phyloP scores from a whole-genome alignment of 208 protist genomes.

The Blechomonas ayalai region DNA sequence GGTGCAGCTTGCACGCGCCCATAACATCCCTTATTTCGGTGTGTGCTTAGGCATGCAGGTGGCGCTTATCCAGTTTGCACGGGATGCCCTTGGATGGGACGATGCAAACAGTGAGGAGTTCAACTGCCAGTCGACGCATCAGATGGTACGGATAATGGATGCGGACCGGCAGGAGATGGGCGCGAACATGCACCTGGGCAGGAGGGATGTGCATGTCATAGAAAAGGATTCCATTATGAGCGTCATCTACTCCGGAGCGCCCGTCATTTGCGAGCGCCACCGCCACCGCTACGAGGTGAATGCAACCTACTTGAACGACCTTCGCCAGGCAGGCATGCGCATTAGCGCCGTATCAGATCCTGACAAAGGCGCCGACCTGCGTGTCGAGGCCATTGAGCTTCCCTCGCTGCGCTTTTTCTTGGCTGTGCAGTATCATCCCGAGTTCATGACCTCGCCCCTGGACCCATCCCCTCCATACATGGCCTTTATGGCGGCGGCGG shows the following conservation, averaged over 20 bases:
- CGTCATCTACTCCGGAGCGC: constrained; percentile 81
- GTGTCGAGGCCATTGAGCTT: constrained; percentile 88
- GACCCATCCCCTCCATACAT: constrained; percentile 95
- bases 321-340: constrained; percentile 86
- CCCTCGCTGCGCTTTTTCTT: constrained; percentile 88
- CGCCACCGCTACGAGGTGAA: constrained; percentile 98
- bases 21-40: constrained; percentile 96
- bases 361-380: constrained; percentile 78
- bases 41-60: constrained; percentile 99
- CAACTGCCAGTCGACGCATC: constrained; percentile 57
- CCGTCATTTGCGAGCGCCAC: constrained; percentile 93
- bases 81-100: constrained; percentile 88
- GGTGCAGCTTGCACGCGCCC: constrained; percentile 90
- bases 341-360: constrained; percentile 89
- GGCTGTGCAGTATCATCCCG: constrained; percentile 98
- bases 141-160: constrained; percentile 98
- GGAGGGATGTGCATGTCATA: constrained; percentile 72
- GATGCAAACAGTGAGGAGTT: constrained; percentile 96
- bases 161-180: constrained; percentile 91
- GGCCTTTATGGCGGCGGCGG: constrained; percentile 92
- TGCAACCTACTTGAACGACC: constrained; percentile 78
- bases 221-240: constrained; percentile 52
- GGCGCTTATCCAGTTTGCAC: constrained; percentile 92
- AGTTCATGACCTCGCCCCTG: constrained; percentile 94
- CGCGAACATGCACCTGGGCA: constrained; percentile 99